A percentile compares a stretch with the other conserved stretches of the same genome.
Evolutionary conservation across 2,329 filamentous ascomycete species (phyloP).

Genomic region (Diaporthe ilicicola): DNA sequence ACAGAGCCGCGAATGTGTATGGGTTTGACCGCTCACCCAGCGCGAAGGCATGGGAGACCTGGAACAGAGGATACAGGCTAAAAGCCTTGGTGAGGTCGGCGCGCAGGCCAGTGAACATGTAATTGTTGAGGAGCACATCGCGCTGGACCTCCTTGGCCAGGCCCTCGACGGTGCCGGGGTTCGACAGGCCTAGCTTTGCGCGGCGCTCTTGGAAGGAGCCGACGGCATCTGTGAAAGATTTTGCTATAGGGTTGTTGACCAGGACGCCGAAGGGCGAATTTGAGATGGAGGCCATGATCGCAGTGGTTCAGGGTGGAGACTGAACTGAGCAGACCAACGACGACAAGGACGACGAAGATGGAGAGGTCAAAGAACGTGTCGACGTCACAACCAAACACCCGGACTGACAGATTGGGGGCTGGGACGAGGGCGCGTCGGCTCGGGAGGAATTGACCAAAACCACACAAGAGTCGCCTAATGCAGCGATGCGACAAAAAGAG

Average conservation of each 20-base stretch:
- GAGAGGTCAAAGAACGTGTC: constrained; percentile 38
- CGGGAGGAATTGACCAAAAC: constrained; percentile 12
- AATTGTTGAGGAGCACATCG: constrained; percentile 95
- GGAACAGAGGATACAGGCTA: constrained; percentile 92
- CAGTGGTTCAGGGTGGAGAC: constrained; percentile 12
- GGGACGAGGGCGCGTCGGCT: constrained; percentile 13
- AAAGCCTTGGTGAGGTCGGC: constrained; percentile 97
- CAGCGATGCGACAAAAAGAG: constrained; percentile 1
- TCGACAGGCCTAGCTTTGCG: constrained; percentile 85
- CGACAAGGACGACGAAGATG: constrained; percentile 31
- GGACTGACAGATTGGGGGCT: constrained; percentile 15
- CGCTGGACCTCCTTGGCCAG: constrained; percentile 89
- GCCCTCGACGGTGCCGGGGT: constrained; percentile 91
- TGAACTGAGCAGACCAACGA: neutral
- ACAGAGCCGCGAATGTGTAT: constrained; percentile 93
- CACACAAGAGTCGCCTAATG: neutral
- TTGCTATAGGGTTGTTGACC: constrained; percentile 76
- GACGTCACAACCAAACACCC: constrained; percentile 35
- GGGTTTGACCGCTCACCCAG: constrained; percentile 94
- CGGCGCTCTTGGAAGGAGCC: constrained; percentile 84
- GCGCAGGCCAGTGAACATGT: constrained; percentile 94
- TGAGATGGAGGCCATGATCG: constrained; percentile 59
- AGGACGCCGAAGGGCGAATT: constrained; percentile 70
- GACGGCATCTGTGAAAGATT: constrained; percentile 79
- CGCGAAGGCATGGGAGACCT: constrained; percentile 95